A percentile compares a stretch with the other conserved stretches of the same genome.
phyloP scores from a whole-genome alignment of 2,329 filamentous ascomycete species.

The Tolypocladium album region DNA sequence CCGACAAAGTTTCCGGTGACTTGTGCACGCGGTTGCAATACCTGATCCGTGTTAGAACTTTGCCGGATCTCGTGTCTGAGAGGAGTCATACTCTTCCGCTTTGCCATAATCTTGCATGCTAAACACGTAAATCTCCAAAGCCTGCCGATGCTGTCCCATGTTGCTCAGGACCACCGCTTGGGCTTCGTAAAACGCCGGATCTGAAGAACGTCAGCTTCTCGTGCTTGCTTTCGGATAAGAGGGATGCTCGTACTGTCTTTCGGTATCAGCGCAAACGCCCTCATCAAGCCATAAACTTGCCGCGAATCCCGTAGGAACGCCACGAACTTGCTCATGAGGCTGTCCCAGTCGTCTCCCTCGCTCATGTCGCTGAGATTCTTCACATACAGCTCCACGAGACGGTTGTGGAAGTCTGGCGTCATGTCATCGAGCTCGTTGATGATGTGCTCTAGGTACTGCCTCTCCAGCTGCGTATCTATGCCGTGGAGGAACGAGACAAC shows the following conservation, averaged over 20 bases:
- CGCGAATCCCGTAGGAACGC: constrained; percentile 64
- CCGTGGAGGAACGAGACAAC: constrained; percentile 65
- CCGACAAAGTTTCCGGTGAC: constrained; percentile 33
- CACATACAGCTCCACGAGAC: constrained; percentile 58
- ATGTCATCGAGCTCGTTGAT: constrained; percentile 77
- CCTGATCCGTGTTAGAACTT: constrained; percentile 28
- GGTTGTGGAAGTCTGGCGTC: constrained; percentile 80
- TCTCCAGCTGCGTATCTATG: constrained; percentile 61
- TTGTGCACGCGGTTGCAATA: constrained; percentile 85
- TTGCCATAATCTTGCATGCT: constrained; percentile 79
- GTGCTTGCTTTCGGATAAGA: too few relatives aligned
- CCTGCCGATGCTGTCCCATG: constrained; percentile 92
- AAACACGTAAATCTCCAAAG: constrained; percentile 95
- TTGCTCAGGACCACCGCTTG: constrained; percentile 86
- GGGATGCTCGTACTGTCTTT: constrained; percentile 53
- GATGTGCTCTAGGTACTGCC: constrained; percentile 81
- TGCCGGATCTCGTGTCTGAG: not conserved
- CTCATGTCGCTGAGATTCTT: constrained; percentile 42
- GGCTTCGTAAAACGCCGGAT: constrained; percentile 77
- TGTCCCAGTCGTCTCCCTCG: constrained; percentile 39
- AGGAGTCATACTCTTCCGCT: constrained; percentile 69
- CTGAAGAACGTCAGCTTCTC: constrained; percentile 29
- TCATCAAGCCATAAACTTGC: constrained; percentile 65
- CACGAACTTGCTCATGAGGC: constrained; percentile 57
- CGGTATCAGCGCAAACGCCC: constrained; percentile 68